Evolutionary conservation across 176 grass and related monocot genomes (phyloP), one percentile per base, ranked within the genome.

Genomic region (Elaeis guineensis): DNA sequence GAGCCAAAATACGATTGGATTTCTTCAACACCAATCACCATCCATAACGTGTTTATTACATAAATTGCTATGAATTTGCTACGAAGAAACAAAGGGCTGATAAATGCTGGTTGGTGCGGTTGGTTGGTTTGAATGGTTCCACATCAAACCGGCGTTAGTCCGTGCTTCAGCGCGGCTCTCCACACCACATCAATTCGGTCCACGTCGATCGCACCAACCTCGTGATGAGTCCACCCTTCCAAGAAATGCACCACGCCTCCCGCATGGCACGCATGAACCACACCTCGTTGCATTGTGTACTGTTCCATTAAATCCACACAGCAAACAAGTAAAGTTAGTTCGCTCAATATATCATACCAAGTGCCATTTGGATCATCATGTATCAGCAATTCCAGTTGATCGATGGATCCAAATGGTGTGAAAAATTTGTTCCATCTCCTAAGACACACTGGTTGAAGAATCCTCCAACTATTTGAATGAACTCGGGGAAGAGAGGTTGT

Each of bases 231-330:
- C 67, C 80, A 97, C 0, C 84, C 92, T 14, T 97, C 92, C 16
- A 91, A 65, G 62, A 80, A 78, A 72, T 97, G 92, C 17, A 97
- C 87, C 23, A 80, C 78, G 0, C 92, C 92, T 1, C 92, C 92
- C 5, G 87, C 87, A 72, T 97, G 92, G 70, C 92, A 97, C 0
- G 92, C 92, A 72, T 97, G 92, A 53, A 91, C 87, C 0, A 80
- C 78, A 3, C 87, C 92, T 21, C 81, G 78, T 1, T 80, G 87
- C 25, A 97, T 69, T 19, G 92, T 85, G 73, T 91, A 97, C 92
- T 86, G 77, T 52, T 54, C 54, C 66, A 67, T 48, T 17, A 18
- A 30, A 30, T 30, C 28, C 28, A 5, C 28, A 26, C 3, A 4
- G 4, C 25, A 26, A 26, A 26, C 25, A 26, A 26, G 4, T 3